phyloP scores from a whole-genome alignment of 805 yeast species.

The Saccharomyces jurei region DNA sequence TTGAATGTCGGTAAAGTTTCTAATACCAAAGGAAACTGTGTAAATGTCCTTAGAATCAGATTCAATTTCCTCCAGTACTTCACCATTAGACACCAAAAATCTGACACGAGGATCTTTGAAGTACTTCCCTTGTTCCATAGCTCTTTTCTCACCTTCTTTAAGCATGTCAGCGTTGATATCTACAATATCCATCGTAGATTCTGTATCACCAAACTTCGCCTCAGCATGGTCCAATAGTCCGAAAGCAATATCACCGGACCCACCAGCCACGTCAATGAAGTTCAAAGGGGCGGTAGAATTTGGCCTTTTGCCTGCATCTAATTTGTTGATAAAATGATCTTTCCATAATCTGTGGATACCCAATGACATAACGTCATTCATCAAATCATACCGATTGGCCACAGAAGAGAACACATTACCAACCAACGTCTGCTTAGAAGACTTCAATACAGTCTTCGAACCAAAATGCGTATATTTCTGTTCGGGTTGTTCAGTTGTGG shows the following conservation, averaged over 20 bases:
- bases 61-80: constrained; percentile 71
- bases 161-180: constrained; percentile 97
- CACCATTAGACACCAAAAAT: constrained; percentile 90
- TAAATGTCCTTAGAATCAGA: constrained; percentile 89
- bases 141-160: constrained; percentile 80
- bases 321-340: constrained; percentile 72
- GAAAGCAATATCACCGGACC: constrained; percentile 97
- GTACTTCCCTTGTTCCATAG: constrained; percentile 50
- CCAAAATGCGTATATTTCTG: constrained; percentile 84
- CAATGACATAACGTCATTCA: constrained; percentile 97
- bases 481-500: not conserved
- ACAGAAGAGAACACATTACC: constrained; percentile 89
- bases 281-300: constrained; percentile 69
- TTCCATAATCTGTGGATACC: constrained; percentile 96
- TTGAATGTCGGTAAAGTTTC: constrained; percentile 92
- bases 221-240: constrained; percentile 90
- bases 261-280: constrained; percentile 96
- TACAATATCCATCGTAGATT: constrained; percentile 78
- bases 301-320: constrained; percentile 91
- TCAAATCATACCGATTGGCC: constrained; percentile 86
- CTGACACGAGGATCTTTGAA: constrained; percentile 48
- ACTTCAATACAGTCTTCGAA: constrained; percentile 67
- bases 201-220: constrained; percentile 60
- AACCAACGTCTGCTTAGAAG: constrained; percentile 75
- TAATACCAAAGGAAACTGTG: constrained; percentile 94